Evolutionary conservation across 768 basidiomycete genomes (phyloP).

Genomic region (Lentinus brumalis): DNA sequence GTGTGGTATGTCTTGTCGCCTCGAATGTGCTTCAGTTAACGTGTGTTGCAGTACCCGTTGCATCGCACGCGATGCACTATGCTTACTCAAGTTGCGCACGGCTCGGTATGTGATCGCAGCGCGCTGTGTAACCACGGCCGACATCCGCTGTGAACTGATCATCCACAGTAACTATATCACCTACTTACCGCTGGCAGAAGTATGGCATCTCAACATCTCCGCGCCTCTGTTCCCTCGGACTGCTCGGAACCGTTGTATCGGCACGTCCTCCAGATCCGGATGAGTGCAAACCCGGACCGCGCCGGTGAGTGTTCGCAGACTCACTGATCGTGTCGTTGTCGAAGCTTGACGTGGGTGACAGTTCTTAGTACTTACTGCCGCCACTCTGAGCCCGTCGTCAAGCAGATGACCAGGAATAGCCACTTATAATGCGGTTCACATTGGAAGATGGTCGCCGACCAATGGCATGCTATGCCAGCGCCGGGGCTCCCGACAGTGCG

Average conservation of each 20-base stretch:
- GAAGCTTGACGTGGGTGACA: slow-evolving; percentile 4
- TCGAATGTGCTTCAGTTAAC: too few relatives aligned
- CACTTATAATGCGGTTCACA: background rate
- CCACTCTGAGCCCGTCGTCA: background rate
- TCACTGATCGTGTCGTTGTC: slow-evolving; percentile 6
- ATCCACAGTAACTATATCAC: too few relatives aligned
- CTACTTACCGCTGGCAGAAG: background rate
- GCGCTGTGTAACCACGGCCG: too few relatives aligned
- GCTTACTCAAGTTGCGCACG: too few relatives aligned
- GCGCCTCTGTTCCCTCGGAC: slow-evolving; percentile 4
- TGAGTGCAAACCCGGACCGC: background rate
- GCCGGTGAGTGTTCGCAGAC: slow-evolving; percentile 1
- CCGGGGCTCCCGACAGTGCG: background rate
- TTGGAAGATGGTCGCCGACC: background rate
- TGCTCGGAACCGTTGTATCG: slow-evolving; percentile 1
- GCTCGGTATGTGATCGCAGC: background rate
- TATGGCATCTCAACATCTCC: background rate
- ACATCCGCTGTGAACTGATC: too few relatives aligned
- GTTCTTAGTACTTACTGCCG: background rate
- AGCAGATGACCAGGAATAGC: background rate
- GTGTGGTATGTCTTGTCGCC: too few relatives aligned
- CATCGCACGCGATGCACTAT: too few relatives aligned
- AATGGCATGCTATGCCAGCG: background rate
- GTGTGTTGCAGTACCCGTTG: too few relatives aligned
- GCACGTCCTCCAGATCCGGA: background rate